Conservation (phyloP, 1,139 yeast species). For the Pichia sp. region DNA sequence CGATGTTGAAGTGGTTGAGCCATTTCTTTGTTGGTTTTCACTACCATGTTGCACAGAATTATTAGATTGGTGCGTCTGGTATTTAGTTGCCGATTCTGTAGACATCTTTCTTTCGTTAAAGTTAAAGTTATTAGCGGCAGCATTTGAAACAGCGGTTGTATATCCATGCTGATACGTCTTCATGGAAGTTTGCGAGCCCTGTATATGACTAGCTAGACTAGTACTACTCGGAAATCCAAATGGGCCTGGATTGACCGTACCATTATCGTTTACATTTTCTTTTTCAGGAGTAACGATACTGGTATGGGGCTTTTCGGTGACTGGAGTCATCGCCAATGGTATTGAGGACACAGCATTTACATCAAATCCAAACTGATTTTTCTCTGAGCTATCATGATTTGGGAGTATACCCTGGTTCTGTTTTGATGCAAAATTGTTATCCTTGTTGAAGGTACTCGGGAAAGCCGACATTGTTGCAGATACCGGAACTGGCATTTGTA, state of each 20-base stretch:
- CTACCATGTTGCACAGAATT: background rate
- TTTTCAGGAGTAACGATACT: constrained; percentile 14
- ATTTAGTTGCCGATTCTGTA: constrained; percentile 4
- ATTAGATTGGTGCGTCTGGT: background rate
- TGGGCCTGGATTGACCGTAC: background rate
- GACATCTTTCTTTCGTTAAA: constrained; percentile 11
- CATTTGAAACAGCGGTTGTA: background rate
- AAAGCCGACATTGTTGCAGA: constrained; percentile 13
- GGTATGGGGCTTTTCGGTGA: constrained; percentile 46
- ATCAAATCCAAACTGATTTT: constrained; percentile 32
- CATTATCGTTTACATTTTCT: background rate
- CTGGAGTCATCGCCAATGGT: constrained; percentile 73
- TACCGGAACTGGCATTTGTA: constrained; percentile 50
- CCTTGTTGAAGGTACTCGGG: constrained; percentile 6
- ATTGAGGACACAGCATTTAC: constrained; percentile 62
- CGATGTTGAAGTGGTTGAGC: constrained; percentile 1
- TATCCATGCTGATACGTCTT: constrained; percentile 1
- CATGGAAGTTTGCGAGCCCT: background rate
- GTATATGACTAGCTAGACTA: background rate
- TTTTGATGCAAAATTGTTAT: background rate
- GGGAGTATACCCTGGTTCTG: background rate
- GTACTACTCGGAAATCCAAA: background rate
- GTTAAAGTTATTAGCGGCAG: background rate
- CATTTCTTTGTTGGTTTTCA: constrained; percentile 3
- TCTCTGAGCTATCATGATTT: constrained; percentile 17